Base-by-base conservation (phyloP, 257 asterid species). In the Apocynum venetum region DNA sequence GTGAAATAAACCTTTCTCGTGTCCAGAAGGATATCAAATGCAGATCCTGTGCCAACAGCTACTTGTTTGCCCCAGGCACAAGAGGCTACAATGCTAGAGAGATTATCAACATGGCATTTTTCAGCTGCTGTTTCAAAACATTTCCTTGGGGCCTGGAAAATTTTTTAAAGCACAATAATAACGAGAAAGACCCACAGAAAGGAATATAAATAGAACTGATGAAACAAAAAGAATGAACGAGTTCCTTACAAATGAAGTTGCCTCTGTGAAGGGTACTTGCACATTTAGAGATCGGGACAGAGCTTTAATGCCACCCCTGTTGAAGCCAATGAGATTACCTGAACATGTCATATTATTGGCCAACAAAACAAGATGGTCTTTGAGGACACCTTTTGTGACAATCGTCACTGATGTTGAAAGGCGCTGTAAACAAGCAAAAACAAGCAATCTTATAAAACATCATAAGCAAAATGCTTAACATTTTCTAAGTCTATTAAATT, bases 61-160 rank as follows among this genome's bases (percentile, higher is more conserved):
- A 91, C 99, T 74, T 89, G 91, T 79, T 91, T 96, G 15, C 99
- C 99, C 99, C 99, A 96, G 67, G 98, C 93, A 88, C 99, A 96
- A 72, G 99, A 93, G 53, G 90, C 98, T 82, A 96, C 99, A 78
- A 91, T 85, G 79, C 97, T 91, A 47, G 99, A 85, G 80, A 96
- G 80, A 76, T 89, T 84, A 81, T 96, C 99, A 40, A 87, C 89
- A 78, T 96, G 89, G 83, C 98, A 89, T 84, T 96, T 96, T 80
- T 96, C 99, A 74, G 99, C 98, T 77, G 99, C 98, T 88, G 85
- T 93, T 76, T 96, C 99, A 80, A 96, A 96, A 86, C 97, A 88
- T 85, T 87, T 91, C 82, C 97, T 82, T 31, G 99, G 99, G 76
- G 99, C 94, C 99, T 96, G 85, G 46, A 63, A 71, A 65, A 67